These are phyloP conservation scores for Helminthosporium solani DNA, from an alignment of 2,329 filamentous ascomycete genomes.

Conservation along the genomic window DNA sequence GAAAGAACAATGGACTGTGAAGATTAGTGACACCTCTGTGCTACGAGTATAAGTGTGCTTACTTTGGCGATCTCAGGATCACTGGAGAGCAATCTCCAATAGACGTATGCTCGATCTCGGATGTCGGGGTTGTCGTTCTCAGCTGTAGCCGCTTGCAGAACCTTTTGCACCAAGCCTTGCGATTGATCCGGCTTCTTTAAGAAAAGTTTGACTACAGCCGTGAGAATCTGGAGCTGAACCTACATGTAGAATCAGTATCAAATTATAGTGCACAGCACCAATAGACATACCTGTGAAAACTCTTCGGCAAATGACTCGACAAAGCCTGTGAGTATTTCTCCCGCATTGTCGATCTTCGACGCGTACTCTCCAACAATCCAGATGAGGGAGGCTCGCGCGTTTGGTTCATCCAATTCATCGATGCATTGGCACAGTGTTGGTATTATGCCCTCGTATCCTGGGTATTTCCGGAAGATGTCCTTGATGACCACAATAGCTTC, in stretches of 20 bases:
- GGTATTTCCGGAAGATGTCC: conserved; percentile 96
- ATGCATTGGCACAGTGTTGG: conserved; percentile 95
- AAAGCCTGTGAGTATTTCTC: conserved; percentile 86
- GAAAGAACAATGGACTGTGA: conserved; percentile 79
- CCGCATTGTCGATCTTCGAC: conserved; percentile 98
- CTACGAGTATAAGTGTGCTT: conserved; percentile 19
- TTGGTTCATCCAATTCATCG: conserved; percentile 92
- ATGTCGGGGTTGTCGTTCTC: conserved; percentile 98
- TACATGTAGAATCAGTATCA: conserved; percentile 47
- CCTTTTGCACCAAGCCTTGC: conserved; percentile 88
- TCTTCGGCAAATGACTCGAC: conserved; percentile 95
- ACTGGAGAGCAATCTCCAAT: conserved; percentile 93
- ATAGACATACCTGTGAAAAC: conserved; percentile 78
- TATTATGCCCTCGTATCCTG: conserved; percentile 96
- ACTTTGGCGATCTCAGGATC: conserved; percentile 89
- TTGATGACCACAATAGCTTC: conserved; percentile 99
- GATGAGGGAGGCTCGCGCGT: conserved; percentile 85
- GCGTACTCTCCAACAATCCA: conserved; percentile 99
- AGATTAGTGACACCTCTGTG: conserved; percentile 3
- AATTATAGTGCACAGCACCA: no score
- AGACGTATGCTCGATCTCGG: conserved; percentile 93
- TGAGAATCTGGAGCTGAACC: conserved; percentile 98
- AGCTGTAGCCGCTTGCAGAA: conserved; percentile 86
- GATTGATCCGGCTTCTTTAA: conserved; percentile 93
- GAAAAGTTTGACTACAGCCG: conserved; percentile 95